A percentile compares a stretch with the other conserved stretches of the same genome.
phyloP scores from a whole-genome alignment of 2,329 filamentous ascomycete species.

The Penicillium sp. region DNA sequence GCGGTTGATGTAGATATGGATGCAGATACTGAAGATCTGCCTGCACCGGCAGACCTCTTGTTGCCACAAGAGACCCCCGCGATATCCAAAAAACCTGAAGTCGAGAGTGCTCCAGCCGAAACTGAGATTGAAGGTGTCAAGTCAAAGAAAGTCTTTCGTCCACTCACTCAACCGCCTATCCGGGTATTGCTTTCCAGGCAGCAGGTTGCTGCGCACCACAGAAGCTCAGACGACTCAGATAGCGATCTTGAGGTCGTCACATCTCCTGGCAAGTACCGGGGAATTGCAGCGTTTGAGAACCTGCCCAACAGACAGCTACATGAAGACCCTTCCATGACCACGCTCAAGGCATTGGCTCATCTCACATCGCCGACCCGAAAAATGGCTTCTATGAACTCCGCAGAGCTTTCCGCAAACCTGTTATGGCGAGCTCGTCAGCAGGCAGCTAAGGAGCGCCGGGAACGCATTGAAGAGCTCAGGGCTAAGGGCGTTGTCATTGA shows the following conservation, averaged over 20 bases:
- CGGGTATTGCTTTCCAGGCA: slow-evolving; percentile 44
- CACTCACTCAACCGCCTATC: slow-evolving; percentile 33
- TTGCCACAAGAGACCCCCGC: slow-evolving; percentile 25
- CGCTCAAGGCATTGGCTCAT: slow-evolving; percentile 72
- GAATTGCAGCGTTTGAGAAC: slow-evolving; percentile 67
- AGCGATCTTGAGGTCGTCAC: slow-evolving; percentile 64
- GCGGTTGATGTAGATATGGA: slow-evolving; percentile 14
- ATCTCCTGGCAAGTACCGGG: slow-evolving; percentile 41
- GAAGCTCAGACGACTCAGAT: slow-evolving; percentile 49
- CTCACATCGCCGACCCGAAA: slow-evolving; percentile 58
- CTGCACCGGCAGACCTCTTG: slow-evolving; percentile 39
- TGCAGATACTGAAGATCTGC: slow-evolving; percentile 39
- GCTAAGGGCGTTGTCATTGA: slow-evolving; percentile 78
- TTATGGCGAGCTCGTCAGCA: slow-evolving; percentile 74
- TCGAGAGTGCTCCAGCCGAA: background rate
- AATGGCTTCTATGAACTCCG: slow-evolving; percentile 62
- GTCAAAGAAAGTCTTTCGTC: slow-evolving; percentile 30
- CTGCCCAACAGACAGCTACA: slow-evolving; percentile 62
- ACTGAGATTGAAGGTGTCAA: slow-evolving; percentile 21
- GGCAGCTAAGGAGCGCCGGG: slow-evolving; percentile 72
- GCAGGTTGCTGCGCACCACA: slow-evolving; percentile 35
- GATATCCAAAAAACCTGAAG: slow-evolving; percentile 8
- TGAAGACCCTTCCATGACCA: slow-evolving; percentile 61
- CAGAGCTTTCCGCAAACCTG: slow-evolving; percentile 67
- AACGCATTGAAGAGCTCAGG: slow-evolving; percentile 72